Evolutionary conservation across 441 rosid genomes (phyloP).

Genomic region (Gossypium trilobum): DNA sequence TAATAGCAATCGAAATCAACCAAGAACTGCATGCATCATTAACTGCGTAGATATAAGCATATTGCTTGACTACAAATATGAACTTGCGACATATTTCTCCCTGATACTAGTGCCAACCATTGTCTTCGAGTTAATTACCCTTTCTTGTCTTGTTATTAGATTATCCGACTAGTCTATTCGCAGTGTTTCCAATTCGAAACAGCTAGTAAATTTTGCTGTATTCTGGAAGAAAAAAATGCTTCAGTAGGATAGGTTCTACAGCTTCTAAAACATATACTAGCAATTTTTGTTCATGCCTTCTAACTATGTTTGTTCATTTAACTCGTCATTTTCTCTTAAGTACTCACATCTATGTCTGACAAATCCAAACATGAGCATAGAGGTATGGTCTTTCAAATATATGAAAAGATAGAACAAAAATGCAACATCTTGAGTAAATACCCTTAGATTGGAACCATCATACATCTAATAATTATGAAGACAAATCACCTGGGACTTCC

Average conservation of each 20-base stretch:
- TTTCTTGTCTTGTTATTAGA: not conserved
- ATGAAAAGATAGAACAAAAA: not conserved
- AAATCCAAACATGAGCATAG: not conserved
- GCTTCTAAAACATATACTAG: not conserved
- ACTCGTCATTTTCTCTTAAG: not conserved
- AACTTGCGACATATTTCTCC: not conserved
- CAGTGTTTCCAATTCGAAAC: not conserved
- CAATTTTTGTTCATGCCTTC: not conserved
- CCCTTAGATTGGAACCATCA: not conserved
- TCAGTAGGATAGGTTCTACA: not conserved
- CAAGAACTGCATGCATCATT: not conserved
- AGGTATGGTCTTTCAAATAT: not conserved
- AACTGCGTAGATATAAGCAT: not conserved
- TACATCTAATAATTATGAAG: not conserved
- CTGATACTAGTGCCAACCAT: not conserved
- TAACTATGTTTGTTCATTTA: too few species aligned
- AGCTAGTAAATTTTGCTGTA: not conserved
- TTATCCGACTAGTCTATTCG: not conserved
- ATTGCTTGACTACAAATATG: not conserved
- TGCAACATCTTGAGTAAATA: not conserved
- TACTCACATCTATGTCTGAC: not conserved
- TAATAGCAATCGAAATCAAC: not conserved
- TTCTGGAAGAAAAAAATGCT: not conserved
- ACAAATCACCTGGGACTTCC: conserved; percentile 40
- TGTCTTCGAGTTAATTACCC: not conserved